phyloP scores from a whole-genome alignment of 495 filamentous ascomycete genomes.

The Aspergillus heteromorphus region DNA sequence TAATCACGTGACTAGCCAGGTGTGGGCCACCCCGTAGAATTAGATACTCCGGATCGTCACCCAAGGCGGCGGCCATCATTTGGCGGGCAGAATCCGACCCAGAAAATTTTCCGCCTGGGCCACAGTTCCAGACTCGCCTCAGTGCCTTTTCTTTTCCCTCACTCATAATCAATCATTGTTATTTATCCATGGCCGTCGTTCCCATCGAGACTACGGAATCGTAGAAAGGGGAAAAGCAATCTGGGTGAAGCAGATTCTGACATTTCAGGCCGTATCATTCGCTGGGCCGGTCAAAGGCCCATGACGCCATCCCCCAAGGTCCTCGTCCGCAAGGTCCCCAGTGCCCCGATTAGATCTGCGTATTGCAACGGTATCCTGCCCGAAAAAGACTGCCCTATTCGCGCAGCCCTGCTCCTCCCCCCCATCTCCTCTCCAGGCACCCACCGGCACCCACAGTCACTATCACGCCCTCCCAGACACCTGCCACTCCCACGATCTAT shows the following conservation, averaged over 20 bases:
- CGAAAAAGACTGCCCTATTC: slow-evolving; percentile 2
- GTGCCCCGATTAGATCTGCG: not conserved
- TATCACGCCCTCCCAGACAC: no score
- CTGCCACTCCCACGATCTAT: no score
- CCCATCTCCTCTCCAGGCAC: not conserved
- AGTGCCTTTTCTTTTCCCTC: no score
- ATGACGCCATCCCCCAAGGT: slow-evolving; percentile 11
- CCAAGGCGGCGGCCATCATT: not conserved
- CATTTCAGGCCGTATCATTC: not conserved
- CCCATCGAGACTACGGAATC: no score
- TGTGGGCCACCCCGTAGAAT: no score
- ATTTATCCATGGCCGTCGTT: no score
- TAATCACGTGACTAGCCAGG: no score
- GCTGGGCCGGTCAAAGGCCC: not conserved
- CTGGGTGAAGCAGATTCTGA: not conserved
- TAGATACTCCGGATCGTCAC: no score
- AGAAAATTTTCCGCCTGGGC: not conserved
- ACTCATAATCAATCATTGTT: no score
- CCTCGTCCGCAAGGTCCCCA: slow-evolving; percentile 32
- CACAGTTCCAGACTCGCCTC: no score
- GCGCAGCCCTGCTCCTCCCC: not conserved
- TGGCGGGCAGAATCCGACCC: not conserved
- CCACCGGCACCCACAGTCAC: not conserved
- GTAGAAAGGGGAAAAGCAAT: no score
- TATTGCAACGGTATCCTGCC: not conserved